Evolutionary conservation across 73 alveolate genomes (phyloP), one percentile per base, ranked within the genome.

Genomic region (Tetrahymena malaccensis): DNA sequence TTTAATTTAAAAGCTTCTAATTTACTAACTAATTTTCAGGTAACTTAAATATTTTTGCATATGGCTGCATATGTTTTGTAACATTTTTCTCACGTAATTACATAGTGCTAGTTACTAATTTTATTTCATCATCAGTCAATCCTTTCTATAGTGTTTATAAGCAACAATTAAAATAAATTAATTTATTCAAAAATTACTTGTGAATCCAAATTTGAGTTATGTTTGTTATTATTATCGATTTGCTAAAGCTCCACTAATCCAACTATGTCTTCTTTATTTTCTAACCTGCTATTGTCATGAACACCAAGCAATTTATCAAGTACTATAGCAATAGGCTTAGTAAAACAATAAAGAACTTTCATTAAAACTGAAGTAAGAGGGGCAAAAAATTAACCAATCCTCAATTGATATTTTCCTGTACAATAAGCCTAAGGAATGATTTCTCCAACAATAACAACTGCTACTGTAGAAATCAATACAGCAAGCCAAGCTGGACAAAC

Each of bases 401-500:
- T 95, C 95, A 98, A 96, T 97, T 98, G 97, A 43, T 93, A 93
- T 22, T 99, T 99, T 40, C 99, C 99, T 50, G 99, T 98, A 95
- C 99, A 98, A 34, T 98, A 96, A 34, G 99, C 99, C 43, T 98
- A 98, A 22, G 99, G 99, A 55, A 98, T 97, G 55, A 98, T 97
- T 96, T 98, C 99, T 21, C 99, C 99, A 12, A 98, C 97, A 85
- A 98, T 97, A 34, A 98, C 95, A 22, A 98, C 97, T 22, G 98
- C 98, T 5, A 99, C 97, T 10, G 98, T 99, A 84, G 99, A 98
- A 5, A 98, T 96, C 22, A 98, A 94, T 37, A 98, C 94, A 25
- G 99, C 99, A 97, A 96, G 95, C 96, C 97, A 96, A 50, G 98
- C 98, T 50, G 98, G 98, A 10, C 97, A 98, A 35, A 98, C 94